These are phyloP conservation scores for Auxenochlorella pyrenoidosa DNA, from an alignment of 139 green algal genomes.

Conservation along the genomic window DNA sequence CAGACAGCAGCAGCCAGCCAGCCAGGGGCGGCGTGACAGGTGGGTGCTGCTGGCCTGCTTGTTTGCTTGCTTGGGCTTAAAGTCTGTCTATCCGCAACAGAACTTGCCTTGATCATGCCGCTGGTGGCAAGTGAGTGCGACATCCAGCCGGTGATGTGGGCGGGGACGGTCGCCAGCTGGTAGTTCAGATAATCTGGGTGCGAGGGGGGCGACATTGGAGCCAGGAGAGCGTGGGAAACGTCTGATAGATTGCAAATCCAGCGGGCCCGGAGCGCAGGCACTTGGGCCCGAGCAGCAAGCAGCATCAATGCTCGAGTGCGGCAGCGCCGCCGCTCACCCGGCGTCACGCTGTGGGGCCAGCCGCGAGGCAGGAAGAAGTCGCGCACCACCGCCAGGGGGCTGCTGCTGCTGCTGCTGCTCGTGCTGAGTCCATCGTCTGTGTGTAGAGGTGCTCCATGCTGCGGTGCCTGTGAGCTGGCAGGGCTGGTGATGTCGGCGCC, in stretches of 20 bases:
- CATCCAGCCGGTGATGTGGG: conserved; percentile 70
- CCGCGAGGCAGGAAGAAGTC: conserved; percentile 77
- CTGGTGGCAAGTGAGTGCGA: conserved; percentile 70
- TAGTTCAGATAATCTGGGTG: conserved; percentile 80
- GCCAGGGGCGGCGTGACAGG: not conserved
- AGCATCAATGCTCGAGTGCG: not conserved
- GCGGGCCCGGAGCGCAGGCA: too few relatives aligned
- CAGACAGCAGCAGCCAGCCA: not conserved
- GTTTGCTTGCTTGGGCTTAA: too few relatives aligned
- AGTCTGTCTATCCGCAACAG: not conserved
- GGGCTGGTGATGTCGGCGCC: not conserved
- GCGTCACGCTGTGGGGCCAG: conserved; percentile 58
- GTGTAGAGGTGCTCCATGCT: not conserved
- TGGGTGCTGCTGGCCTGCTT: not conserved
- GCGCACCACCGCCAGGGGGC: conserved; percentile 3
- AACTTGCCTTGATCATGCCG: conserved; percentile 70
- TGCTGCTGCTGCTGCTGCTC: not conserved
- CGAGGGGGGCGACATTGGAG: too few relatives aligned
- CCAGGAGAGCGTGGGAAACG: too few relatives aligned
- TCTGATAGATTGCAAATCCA: not conserved
- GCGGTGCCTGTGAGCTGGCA: not conserved
- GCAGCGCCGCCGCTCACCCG: not conserved
- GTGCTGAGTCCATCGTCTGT: too few relatives aligned
- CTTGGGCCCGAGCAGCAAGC: not conserved
- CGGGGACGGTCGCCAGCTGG: conserved; percentile 80